Evolutionary conservation across 371 early-diverging fungal species (phyloP).

Genomic region (Syncephalis plumigaleata): DNA sequence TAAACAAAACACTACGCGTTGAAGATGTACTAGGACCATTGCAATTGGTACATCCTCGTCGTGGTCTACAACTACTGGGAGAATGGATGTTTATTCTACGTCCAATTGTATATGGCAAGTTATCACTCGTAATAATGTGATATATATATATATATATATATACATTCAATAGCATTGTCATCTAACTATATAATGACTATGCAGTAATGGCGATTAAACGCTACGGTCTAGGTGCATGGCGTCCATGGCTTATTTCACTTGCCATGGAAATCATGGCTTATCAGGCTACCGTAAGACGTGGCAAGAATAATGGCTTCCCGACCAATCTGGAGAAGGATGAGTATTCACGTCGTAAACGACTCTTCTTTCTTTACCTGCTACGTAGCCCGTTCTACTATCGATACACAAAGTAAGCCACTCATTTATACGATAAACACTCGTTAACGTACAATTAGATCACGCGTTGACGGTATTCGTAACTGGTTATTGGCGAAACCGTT

Average conservation of each 20-base stretch:
- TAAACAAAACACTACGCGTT: not conserved
- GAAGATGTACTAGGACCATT: constrained; percentile 34
- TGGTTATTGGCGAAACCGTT: not conserved
- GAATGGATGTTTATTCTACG: constrained; percentile 70
- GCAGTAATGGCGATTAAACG: constrained; percentile 57
- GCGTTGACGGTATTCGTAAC: not conserved
- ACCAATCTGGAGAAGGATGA: constrained; percentile 64
- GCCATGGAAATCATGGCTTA: constrained; percentile 44
- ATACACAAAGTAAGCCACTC: constrained; percentile 42
- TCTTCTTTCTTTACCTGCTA: constrained; percentile 63
- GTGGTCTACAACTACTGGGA: constrained; percentile 33
- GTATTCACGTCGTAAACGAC: constrained; percentile 39
- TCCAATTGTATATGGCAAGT: constrained; percentile 61
- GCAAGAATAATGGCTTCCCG: constrained; percentile 10
- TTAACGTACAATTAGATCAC: not conserved
- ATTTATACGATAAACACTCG: not conserved
- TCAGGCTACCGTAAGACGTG: constrained; percentile 14
- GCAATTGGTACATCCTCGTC: constrained; percentile 44
- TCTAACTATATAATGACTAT: too few species aligned
- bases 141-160: not conserved
- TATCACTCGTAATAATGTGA: too few species aligned
- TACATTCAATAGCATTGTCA: too few species aligned
- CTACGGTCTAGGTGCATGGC: constrained; percentile 60
- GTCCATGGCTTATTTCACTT: constrained; percentile 72
- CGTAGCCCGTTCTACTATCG: constrained; percentile 70